Evolutionary conservation across 1,284 basidiomycete genomes (phyloP).

Genomic region (Leucoagaricus sp.): DNA sequence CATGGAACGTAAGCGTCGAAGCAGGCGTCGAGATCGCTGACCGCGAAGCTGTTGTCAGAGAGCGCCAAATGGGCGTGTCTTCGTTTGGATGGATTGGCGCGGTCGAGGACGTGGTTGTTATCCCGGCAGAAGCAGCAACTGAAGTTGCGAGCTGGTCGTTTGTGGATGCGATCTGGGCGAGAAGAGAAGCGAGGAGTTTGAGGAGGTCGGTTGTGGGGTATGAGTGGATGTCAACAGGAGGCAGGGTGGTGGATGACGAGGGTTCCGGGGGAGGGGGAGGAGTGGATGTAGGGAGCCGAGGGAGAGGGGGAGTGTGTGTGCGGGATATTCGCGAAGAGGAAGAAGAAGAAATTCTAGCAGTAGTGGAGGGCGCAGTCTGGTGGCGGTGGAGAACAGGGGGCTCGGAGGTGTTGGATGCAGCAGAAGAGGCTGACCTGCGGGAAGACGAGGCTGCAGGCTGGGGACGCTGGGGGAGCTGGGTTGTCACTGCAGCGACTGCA

Average conservation of each 20-base stretch:
- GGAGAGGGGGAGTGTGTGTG: conserved; percentile 8
- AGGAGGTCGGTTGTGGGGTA: conserved; percentile 76
- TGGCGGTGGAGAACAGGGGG: conserved; percentile 21
- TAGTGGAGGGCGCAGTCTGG: conserved; percentile 20
- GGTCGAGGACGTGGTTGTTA: conserved; percentile 18
- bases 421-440: background rate
- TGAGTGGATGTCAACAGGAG: conserved; percentile 58
- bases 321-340: background rate
- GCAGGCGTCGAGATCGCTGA: conserved; percentile 77
- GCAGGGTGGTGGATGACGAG: background rate
- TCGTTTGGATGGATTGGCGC: conserved; percentile 27
- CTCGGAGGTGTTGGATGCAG: conserved; percentile 1
- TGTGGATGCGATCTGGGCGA: conserved; percentile 90
- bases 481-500: background rate
- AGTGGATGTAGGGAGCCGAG: conserved; percentile 6
- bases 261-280: conserved; percentile 14
- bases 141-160: conserved; percentile 73
- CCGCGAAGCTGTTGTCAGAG: conserved; percentile 80
- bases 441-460: background rate
- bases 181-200: conserved; percentile 84
- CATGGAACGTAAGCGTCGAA: conserved; percentile 91
- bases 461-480: background rate
- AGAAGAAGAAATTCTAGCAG: no score
- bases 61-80: conserved; percentile 55
- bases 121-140: conserved; percentile 11